phyloP scores from a whole-genome alignment of 2,329 filamentous ascomycete species.

The Pseudogymnoascus sp. region DNA sequence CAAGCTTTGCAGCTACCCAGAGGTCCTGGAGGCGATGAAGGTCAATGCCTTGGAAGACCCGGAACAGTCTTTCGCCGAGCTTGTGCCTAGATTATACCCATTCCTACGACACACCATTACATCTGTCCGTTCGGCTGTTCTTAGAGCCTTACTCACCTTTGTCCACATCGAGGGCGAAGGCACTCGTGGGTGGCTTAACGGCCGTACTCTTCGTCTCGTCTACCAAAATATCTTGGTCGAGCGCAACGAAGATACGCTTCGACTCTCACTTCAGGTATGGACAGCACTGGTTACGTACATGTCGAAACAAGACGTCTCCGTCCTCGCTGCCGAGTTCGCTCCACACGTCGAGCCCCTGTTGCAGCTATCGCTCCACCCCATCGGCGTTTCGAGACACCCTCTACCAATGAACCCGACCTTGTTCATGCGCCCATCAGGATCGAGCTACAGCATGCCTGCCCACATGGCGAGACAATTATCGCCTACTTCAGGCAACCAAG shows the following conservation, averaged over 20 bases:
- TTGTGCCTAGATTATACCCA: slow-evolving; percentile 90
- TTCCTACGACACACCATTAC: slow-evolving; percentile 97
- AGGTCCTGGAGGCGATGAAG: slow-evolving; percentile 93
- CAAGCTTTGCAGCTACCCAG: slow-evolving; percentile 87
- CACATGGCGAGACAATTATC: slow-evolving; percentile 33
- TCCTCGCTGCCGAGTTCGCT: slow-evolving; percentile 66
- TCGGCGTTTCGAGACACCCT: slow-evolving; percentile 84
- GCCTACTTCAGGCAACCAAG: slow-evolving; percentile 43
- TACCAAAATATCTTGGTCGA: slow-evolving; percentile 96
- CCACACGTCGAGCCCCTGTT: slow-evolving; percentile 74
- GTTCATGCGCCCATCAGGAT: slow-evolving; percentile 89
- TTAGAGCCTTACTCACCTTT: slow-evolving; percentile 90
- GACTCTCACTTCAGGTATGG: slow-evolving; percentile 83
- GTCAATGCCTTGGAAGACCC: slow-evolving; percentile 73
- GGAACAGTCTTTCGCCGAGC: slow-evolving; percentile 80
- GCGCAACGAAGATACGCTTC: slow-evolving; percentile 74
- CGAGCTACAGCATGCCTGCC: slow-evolving; percentile 59
- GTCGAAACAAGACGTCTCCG: slow-evolving; percentile 49
- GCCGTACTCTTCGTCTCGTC: slow-evolving; percentile 76
- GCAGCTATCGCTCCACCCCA: slow-evolving; percentile 77
- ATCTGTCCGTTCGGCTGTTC: slow-evolving; percentile 84
- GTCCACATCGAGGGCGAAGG: slow-evolving; percentile 73
- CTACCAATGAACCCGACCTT: slow-evolving; percentile 85
- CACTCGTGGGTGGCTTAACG: slow-evolving; percentile 86
- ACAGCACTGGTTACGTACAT: slow-evolving; percentile 65